These are phyloP conservation scores for Pogostemon cablin DNA, from an alignment of 257 asterid genomes.

Conservation along the genomic window DNA sequence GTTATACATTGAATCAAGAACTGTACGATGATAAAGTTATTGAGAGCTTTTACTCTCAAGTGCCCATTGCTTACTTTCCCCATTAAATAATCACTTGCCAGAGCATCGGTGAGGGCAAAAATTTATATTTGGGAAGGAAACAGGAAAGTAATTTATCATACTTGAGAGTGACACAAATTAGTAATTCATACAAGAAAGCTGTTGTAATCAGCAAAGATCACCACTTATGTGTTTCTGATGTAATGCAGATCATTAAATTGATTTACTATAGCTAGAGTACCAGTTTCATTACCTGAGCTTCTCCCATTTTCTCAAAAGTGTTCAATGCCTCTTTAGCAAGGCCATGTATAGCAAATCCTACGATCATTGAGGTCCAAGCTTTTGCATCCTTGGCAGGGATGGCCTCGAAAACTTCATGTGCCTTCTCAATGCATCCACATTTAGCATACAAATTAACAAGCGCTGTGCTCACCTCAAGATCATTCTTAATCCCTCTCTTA, in stretches of 20 bases:
- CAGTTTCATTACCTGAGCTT: constrained; percentile 47
- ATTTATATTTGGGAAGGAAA: not conserved
- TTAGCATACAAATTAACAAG: constrained; percentile 78
- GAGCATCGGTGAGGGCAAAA: not conserved
- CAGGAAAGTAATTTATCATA: not conserved
- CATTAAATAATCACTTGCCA: not conserved
- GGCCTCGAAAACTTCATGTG: constrained; percentile 55
- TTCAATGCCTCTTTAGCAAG: constrained; percentile 58
- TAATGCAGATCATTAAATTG: not conserved
- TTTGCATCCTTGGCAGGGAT: constrained; percentile 71
- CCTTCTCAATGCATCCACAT: constrained; percentile 73
- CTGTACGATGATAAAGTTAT: not conserved
- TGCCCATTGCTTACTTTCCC: not conserved
- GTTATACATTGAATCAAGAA: not conserved
- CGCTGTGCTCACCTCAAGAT: constrained; percentile 68
- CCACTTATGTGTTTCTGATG: not conserved
- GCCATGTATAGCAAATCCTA: constrained; percentile 68
- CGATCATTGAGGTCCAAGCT: constrained; percentile 86
- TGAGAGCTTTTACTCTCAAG: not conserved
- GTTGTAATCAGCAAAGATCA: constrained; percentile 2
- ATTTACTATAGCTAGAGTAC: not conserved
- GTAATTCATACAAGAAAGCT: not conserved
- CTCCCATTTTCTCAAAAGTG: constrained; percentile 56
- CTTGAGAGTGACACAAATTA: not conserved
- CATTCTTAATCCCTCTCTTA: constrained; percentile 56